Base-by-base conservation (phyloP, 1,139 yeast species). In the Blastobotrys persicus region DNA sequence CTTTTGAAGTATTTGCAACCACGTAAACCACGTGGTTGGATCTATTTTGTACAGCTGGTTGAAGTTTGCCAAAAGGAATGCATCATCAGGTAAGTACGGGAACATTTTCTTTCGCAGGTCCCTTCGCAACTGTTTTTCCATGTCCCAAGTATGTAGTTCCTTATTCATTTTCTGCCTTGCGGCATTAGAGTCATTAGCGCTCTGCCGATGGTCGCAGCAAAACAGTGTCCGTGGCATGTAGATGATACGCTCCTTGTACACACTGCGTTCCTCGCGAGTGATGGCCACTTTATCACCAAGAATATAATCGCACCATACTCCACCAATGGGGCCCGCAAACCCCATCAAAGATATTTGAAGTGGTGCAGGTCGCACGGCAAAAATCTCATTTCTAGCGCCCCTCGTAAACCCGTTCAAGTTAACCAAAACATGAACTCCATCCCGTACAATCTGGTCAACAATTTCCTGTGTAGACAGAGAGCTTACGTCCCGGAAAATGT, bases 11-110 rank as follows among this genome's bases (percentile, higher is more conserved):
- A 67, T 65, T 20, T 56, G 49, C 26, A 67, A 55, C 71, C 71
- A 67, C 9, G 55, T 47, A 14, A 57, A 52, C 45, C 66, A 60
- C 0, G 64, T 63, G 4, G 64, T 54, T 1, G 71, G 71, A 31
- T 66, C 69, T 45, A 67, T 63, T 47, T 67, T 67, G 55, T 67
- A 67, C 18, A 67, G 58, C 50, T 67, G 70, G 52, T 67, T 67
- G 56, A 67, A 64, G 47, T 67, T 67, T 18, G 64, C 70, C 56
- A 67, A 52, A 18, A 67, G 44, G 18, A 67, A 53, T 2, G 69
- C 64, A 34, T 59, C 58, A 1, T 49, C 31, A 2, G 65, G 59
- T 6, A 66, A 49, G 9, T 54, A 31, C 1, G 70, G 68, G 45
- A 66, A 66, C 33, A 66, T 47, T 43, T 57, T 52, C 7, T 45